A percentile compares a stretch with the other conserved stretches of the same genome.
Evolutionary conservation across 257 asterid species (phyloP).

Genomic region (Ilex asprella): DNA sequence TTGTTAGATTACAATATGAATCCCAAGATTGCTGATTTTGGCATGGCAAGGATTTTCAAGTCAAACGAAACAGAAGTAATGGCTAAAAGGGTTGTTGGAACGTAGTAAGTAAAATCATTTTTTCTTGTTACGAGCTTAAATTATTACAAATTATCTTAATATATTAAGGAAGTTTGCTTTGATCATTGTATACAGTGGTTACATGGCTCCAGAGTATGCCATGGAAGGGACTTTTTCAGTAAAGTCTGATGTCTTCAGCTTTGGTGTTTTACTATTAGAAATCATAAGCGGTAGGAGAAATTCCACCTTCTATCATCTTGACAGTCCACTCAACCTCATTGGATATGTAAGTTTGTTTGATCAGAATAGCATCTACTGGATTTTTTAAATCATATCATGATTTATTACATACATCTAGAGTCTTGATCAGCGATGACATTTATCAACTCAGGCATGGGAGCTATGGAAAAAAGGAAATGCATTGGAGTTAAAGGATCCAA

Average conservation of each 20-base stretch:
- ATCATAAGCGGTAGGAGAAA: slow-evolving; percentile 51
- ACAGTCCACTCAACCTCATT: not conserved
- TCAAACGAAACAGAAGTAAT: slow-evolving; percentile 37
- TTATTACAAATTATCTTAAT: not conserved
- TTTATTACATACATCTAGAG: too few species aligned
- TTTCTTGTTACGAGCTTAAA: not conserved
- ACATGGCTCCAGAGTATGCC: not conserved
- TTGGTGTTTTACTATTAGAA: slow-evolving; percentile 48
- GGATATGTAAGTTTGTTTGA: slow-evolving; percentile 38
- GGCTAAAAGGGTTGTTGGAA: slow-evolving; percentile 34
- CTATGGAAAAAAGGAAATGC: too few species aligned
- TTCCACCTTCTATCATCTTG: slow-evolving; percentile 28
- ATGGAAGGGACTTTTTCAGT: slow-evolving; percentile 41
- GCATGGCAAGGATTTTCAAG: slow-evolving; percentile 53
- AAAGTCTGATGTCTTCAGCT: slow-evolving; percentile 61
- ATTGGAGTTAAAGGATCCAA: too few species aligned
- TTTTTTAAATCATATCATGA: too few species aligned
- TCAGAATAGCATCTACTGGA: too few species aligned
- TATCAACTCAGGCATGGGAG: too few species aligned
- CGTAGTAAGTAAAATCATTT: too few species aligned
- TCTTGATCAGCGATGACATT: too few species aligned
- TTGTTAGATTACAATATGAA: too few species aligned
- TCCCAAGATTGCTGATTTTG: slow-evolving; percentile 65
- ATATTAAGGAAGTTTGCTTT: too few species aligned
- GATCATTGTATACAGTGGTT: too few species aligned